Evolutionary conservation across 2,329 filamentous ascomycete species (phyloP).

Genomic region (Fusarium nodosum): DNA sequence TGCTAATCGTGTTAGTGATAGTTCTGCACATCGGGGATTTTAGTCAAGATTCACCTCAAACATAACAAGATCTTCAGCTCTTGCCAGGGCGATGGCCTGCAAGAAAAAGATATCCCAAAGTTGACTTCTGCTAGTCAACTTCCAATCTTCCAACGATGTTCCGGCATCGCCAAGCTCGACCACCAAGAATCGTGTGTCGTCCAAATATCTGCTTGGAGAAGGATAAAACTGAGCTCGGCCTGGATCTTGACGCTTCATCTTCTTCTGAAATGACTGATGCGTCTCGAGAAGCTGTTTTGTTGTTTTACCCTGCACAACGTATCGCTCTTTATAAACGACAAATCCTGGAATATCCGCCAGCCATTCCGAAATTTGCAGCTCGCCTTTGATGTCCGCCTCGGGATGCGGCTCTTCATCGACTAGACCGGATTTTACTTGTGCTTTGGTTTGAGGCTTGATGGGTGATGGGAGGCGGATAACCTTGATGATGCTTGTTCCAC

Average conservation of each 20-base stretch:
- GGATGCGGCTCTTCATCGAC: constrained; percentile 71
- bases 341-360: constrained; percentile 75
- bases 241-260: constrained; percentile 67
- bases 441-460: constrained; percentile 69
- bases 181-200: constrained; percentile 70
- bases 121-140: constrained; percentile 63
- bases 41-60: constrained; percentile 66
- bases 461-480: constrained; percentile 71
- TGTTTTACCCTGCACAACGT: constrained; percentile 69
- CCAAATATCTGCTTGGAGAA: constrained; percentile 70
- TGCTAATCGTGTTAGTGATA: constrained; percentile 60
- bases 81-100: constrained; percentile 70
- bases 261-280: constrained; percentile 70
- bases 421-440: constrained; percentile 66
- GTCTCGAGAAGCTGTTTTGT: constrained; percentile 68
- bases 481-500: constrained; percentile 75
- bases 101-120: constrained; percentile 75
- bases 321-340: constrained; percentile 74
- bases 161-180: constrained; percentile 75
- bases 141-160: constrained; percentile 69
- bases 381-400: constrained; percentile 68
- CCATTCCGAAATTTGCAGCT: constrained; percentile 74
- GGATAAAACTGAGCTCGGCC: constrained; percentile 72
- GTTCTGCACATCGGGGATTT: background rate
- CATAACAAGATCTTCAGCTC: constrained; percentile 69